A percentile compares a stretch with the other conserved stretches of the same genome.
Evolutionary conservation across 1,284 basidiomycete species (phyloP).

Genomic region (Apiotrichum gamsii): DNA sequence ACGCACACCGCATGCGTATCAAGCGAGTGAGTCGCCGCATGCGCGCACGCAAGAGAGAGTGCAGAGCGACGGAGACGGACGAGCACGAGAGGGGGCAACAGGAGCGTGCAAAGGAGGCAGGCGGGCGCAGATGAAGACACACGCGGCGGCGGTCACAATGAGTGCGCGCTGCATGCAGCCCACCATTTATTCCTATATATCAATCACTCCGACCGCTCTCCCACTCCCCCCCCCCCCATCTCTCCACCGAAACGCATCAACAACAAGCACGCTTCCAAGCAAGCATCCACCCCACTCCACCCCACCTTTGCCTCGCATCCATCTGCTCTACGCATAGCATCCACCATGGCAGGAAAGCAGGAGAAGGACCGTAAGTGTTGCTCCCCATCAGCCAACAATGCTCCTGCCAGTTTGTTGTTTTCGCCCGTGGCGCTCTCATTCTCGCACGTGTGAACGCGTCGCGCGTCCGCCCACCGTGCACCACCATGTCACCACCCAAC

Average conservation of each 20-base stretch:
- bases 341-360: conserved; percentile 5
- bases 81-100: too few species aligned
- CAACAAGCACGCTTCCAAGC: neutral
- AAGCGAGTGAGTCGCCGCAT: too few species aligned
- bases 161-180: too few species aligned
- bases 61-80: too few species aligned
- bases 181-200: neutral
- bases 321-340: neutral
- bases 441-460: neutral
- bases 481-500: too few species aligned
- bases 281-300: neutral
- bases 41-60: too few species aligned
- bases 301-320: neutral
- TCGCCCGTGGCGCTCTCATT: neutral
- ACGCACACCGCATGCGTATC: too few species aligned
- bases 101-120: too few species aligned
- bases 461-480: neutral
- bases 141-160: too few species aligned
- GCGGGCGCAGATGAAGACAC: too few species aligned
- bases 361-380: conserved; percentile 9
- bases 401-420: too few species aligned
- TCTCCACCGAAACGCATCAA: neutral
- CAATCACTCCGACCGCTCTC: neutral
- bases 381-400: too few species aligned
- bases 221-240: neutral